A percentile compares a stretch with the other conserved stretches of the same genome.
Evolutionary conservation across 306 rosid species (phyloP).

Genomic region (Begonia masoniana): DNA sequence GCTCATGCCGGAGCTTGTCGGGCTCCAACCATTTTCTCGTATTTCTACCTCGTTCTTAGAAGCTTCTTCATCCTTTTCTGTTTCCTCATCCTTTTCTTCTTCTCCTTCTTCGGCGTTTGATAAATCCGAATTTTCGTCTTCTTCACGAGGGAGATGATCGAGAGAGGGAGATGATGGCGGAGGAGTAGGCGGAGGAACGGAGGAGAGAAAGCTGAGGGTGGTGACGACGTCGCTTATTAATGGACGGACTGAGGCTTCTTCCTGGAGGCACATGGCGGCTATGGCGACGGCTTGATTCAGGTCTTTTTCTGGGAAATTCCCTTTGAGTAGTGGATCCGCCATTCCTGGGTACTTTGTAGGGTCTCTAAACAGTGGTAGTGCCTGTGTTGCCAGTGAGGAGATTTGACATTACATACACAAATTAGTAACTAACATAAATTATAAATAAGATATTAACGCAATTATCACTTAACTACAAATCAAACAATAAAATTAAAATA

Average conservation of each 20-base stretch:
- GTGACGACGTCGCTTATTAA: constrained; percentile 71
- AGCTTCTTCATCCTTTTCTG: not conserved
- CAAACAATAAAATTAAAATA: too few species aligned
- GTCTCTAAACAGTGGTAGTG: constrained; percentile 65
- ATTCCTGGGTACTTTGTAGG: constrained; percentile 62
- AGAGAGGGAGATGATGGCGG: constrained; percentile 5
- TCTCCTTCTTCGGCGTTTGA: not conserved
- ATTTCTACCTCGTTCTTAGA: not conserved
- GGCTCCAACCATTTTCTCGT: not conserved
- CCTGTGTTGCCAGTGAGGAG: constrained; percentile 22
- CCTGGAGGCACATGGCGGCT: constrained; percentile 92
- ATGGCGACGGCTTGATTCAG: constrained; percentile 82
- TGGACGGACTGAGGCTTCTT: constrained; percentile 77
- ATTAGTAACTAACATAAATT: too few species aligned
- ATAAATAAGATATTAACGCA: too few species aligned
- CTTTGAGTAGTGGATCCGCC: constrained; percentile 51
- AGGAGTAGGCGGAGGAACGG: constrained; percentile 19
- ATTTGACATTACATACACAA: too few species aligned
- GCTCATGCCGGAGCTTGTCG: not conserved
- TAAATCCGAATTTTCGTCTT: not conserved
- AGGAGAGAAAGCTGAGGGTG: constrained; percentile 65
- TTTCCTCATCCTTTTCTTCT: not conserved
- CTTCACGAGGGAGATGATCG: not conserved
- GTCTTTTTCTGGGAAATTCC: constrained; percentile 64
- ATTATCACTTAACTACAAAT: too few species aligned